Conservation (phyloP, 495 filamentous ascomycete species). For the Penicillium macrosclerotiorum region DNA sequence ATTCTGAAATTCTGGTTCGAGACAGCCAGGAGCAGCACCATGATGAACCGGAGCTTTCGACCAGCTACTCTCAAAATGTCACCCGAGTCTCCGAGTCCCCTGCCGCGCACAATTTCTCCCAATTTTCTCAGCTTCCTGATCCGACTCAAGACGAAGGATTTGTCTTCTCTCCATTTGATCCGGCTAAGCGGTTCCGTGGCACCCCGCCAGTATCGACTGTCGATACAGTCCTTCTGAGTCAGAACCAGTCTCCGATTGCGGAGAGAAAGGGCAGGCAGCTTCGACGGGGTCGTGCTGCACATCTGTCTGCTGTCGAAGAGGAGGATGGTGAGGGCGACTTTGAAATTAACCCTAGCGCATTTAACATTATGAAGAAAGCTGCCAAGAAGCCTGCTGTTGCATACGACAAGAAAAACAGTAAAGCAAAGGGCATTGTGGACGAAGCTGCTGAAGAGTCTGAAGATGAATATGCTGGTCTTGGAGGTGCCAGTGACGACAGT, state of each 20-base stretch:
- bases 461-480: constrained; percentile 95
- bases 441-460: constrained; percentile 97
- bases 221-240: constrained; percentile 61
- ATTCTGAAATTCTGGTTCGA: constrained; percentile 58
- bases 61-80: constrained; percentile 30
- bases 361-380: constrained; percentile 74
- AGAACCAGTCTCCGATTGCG: constrained; percentile 59
- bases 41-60: constrained; percentile 32
- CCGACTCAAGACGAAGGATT: constrained; percentile 88
- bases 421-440: constrained; percentile 82
- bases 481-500: constrained; percentile 86
- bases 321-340: constrained; percentile 33
- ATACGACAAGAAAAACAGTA: constrained; percentile 84
- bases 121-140: constrained; percentile 64
- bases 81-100: constrained; percentile 43
- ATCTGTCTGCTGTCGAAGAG: constrained; percentile 42
- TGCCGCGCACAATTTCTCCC: constrained; percentile 46
- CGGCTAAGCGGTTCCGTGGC: constrained; percentile 57
- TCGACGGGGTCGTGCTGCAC: constrained; percentile 38
- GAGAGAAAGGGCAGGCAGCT: constrained; percentile 60
- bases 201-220: constrained; percentile 62
- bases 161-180: constrained; percentile 54
- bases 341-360: constrained; percentile 56
- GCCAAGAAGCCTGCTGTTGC: constrained; percentile 51
- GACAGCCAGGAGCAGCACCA: constrained; percentile 58